Percentiles rank a stretch among this genome's conserved stretches.
Evolutionary conservation across 2,329 filamentous ascomycete species (phyloP).

Genomic region (Metarhizium anisopliae): DNA sequence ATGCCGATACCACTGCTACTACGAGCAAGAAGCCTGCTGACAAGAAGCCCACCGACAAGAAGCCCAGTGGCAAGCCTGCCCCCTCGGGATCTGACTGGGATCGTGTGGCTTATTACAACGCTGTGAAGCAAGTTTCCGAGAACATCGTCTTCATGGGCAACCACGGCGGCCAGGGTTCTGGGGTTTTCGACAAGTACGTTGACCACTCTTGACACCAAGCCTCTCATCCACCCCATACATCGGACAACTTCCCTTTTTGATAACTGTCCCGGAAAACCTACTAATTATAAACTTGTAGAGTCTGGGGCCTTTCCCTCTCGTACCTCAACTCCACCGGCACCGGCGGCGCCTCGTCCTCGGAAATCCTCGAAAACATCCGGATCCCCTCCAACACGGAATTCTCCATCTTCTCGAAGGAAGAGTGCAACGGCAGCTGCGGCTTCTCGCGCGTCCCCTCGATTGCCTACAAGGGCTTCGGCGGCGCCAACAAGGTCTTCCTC

Average conservation of each 20-base stretch:
- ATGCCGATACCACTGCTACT: too few species aligned
- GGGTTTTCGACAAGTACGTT: constrained; percentile 34
- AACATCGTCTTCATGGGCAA: constrained; percentile 41
- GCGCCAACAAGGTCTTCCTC: constrained; percentile 63
- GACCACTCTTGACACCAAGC: too few species aligned
- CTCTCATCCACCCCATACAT: not conserved
- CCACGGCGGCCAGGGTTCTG: constrained; percentile 34
- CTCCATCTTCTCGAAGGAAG: constrained; percentile 34
- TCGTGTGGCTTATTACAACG: constrained; percentile 37
- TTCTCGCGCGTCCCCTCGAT: constrained; percentile 32
- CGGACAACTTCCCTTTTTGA: too few species aligned
- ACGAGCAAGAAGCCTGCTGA: not conserved
- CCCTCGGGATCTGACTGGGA: constrained; percentile 24
- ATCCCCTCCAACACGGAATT: constrained; percentile 37
- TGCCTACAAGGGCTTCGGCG: constrained; percentile 57
- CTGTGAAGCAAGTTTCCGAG: constrained; percentile 27
- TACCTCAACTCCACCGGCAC: constrained; percentile 35
- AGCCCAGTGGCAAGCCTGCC: constrained; percentile 4
- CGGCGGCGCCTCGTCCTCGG: constrained; percentile 26
- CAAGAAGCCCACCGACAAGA: not conserved
- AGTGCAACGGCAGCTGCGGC: constrained; percentile 35
- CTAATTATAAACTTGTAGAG: constrained; percentile 15
- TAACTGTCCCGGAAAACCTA: too few species aligned
- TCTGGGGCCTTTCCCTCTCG: constrained; percentile 35
- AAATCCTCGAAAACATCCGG: constrained; percentile 28